Percentiles rank a stretch among this genome's conserved stretches.
Evolutionary conservation across 768 basidiomycete genomes (phyloP).

Genomic region (Suillus fuscotomentosus): DNA sequence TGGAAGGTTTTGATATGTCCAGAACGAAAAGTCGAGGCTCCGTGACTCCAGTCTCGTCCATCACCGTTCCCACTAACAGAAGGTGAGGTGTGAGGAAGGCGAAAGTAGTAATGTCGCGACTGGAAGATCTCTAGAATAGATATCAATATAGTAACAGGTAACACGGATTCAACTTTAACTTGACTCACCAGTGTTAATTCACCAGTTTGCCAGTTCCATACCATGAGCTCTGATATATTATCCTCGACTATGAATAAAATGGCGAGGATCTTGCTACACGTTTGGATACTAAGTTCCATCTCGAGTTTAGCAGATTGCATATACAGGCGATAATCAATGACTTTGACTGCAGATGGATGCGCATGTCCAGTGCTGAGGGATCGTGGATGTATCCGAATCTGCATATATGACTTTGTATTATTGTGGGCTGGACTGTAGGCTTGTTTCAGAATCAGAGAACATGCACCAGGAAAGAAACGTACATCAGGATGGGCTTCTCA

Average conservation of each 20-base stretch:
- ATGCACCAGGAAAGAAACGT: neutral
- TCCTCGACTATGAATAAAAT: neutral
- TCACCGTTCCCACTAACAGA: neutral
- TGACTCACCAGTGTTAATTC: neutral
- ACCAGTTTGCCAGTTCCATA: neutral
- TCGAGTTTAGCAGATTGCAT: neutral
- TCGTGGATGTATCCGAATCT: neutral
- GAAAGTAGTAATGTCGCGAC: neutral
- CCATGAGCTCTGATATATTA: neutral
- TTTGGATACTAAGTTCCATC: neutral
- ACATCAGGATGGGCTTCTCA: neutral
- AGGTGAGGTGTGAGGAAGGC: neutral
- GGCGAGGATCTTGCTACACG: neutral
- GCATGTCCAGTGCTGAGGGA: neutral
- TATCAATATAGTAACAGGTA: neutral
- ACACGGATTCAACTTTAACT: neutral
- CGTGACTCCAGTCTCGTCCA: neutral
- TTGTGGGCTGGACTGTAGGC: neutral
- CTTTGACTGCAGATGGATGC: neutral
- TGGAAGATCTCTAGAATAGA: neutral
- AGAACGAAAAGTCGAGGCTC: neutral
- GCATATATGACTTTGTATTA: neutral
- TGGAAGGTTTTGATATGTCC: neutral
- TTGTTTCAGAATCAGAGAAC: neutral
- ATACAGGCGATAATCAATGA: neutral